These are phyloP conservation scores for Ustilaginoidea virens DNA, from an alignment of 2,329 filamentous ascomycete genomes.

Conservation along the genomic window DNA sequence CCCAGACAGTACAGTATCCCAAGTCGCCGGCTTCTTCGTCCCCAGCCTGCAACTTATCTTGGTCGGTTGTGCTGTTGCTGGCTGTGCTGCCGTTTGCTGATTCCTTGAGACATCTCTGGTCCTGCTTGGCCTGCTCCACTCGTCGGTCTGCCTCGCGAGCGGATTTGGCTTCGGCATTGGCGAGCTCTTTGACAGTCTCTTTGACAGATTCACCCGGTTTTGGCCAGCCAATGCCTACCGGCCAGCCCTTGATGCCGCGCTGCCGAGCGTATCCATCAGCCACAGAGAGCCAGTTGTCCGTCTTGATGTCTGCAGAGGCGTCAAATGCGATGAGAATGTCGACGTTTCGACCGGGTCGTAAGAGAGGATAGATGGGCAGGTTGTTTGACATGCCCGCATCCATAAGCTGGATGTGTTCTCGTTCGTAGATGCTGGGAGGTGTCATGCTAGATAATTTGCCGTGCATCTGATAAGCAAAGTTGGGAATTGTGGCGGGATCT, in stretches of 20 bases:
- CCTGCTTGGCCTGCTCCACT: conserved; percentile 41
- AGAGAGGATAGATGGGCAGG: conserved; percentile 82
- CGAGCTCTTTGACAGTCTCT: conserved; percentile 48
- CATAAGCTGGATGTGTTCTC: conserved; percentile 69
- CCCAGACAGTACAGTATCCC: conserved; percentile 89
- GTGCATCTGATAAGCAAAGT: conserved; percentile 73
- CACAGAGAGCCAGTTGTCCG: conserved; percentile 91
- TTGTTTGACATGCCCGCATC: conserved; percentile 99
- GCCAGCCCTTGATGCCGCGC: conserved; percentile 87
- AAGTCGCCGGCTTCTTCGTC: conserved; percentile 43
- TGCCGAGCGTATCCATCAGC: conserved; percentile 87
- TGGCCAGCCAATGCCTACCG: conserved; percentile 88
- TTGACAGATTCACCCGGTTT: conserved; percentile 40
- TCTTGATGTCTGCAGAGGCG: conserved; percentile 80
- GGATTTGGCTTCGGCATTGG: conserved; percentile 45
- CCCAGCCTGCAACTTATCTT: conserved; percentile 24
- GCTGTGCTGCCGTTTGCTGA: conserved; percentile 9
- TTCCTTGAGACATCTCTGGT: conserved; percentile 20
- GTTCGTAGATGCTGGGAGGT: conserved; percentile 60
- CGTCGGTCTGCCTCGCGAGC: conserved; percentile 46
- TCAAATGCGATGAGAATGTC: conserved; percentile 90
- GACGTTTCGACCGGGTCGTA: conserved; percentile 75
- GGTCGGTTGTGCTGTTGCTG: conserved; percentile 11
- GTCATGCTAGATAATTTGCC: conserved; percentile 58
- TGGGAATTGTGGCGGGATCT: conserved; percentile 79